These are phyloP conservation scores for Ceratobasidium sp. DNA, from an alignment of 1,284 basidiomycete species.

Conservation along the genomic window DNA sequence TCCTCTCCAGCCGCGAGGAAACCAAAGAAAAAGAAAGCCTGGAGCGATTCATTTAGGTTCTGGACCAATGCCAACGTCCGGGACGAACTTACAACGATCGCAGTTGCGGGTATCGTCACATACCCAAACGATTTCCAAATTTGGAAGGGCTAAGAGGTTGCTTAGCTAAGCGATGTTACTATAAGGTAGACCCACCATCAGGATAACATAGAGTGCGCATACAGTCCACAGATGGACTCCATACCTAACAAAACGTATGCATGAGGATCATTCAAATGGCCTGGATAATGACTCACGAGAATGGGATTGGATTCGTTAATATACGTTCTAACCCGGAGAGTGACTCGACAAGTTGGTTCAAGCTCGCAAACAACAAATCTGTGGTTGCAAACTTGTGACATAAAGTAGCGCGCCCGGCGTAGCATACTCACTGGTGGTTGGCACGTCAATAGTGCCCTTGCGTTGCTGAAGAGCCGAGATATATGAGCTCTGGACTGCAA, in stretches of 20 bases:
- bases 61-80: background rate
- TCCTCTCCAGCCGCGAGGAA: slow-evolving; percentile 55
- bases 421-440: slow-evolving; percentile 64
- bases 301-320: slow-evolving; percentile 77
- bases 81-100: slow-evolving; percentile 35
- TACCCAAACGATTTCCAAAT: slow-evolving; percentile 71
- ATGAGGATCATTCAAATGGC: background rate
- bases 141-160: slow-evolving; percentile 71
- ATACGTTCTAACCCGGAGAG: slow-evolving; percentile 80
- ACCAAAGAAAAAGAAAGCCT: slow-evolving; percentile 58
- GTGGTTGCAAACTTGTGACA: background rate
- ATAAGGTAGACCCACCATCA: slow-evolving; percentile 59
- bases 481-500: slow-evolving; percentile 69
- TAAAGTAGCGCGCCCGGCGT: background rate
- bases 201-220: slow-evolving; percentile 66
- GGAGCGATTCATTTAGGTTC: slow-evolving; percentile 45
- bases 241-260: slow-evolving; percentile 69
- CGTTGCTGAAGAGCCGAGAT: slow-evolving; percentile 71
- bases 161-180: background rate
- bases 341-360: slow-evolving; percentile 74
- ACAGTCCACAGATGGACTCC: slow-evolving; percentile 75
- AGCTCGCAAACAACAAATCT: slow-evolving; percentile 66
- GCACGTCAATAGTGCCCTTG: slow-evolving; percentile 69
- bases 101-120: slow-evolving; percentile 72
- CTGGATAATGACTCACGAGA: slow-evolving; percentile 65